Evolutionary conservation across 192 early-diverging fungal species (phyloP), one percentile per base, ranked within the genome.

Genomic region (Geranomyces variabilis): DNA sequence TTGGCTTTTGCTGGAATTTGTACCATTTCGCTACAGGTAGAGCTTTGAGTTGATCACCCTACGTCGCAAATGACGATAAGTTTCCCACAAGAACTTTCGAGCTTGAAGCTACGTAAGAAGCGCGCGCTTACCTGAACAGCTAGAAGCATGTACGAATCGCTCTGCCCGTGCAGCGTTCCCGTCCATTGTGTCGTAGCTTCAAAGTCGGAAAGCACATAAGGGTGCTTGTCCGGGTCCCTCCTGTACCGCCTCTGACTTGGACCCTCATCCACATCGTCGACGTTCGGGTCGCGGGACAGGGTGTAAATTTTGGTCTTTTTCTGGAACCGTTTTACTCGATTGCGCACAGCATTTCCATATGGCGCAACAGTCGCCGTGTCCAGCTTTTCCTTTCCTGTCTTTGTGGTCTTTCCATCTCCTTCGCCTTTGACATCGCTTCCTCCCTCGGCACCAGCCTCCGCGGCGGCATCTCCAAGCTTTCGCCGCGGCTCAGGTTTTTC

Each of bases 291-390:
- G 14, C 74, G 44, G 1, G 71, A 71, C 26, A 79, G 71, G 45
- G 77, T 79, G 70, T 71, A 75, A 26, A 63, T 75, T 43, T 77
- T 75, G n/a, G 77, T 78, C 71, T 82, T 85, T 63, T 85, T 85
- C 62, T 82, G 78, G 72, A 85, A 85, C 41, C 72, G 59, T n/a
- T 75, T 73, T 66, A 59, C 57, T 45, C 57, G 69, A 15, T 67
- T 73, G 22, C 67, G 70, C 46, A 70, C 62, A n/a, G 67, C 77
- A 45, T 69, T 71, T 10, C 67, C 73, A 15, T 45, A 71, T 24
- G 69, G 69, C 19, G 73, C 74, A 33, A 73, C 49, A 46, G 73
- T 61, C 65, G 57, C 56, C 17, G 70, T 6, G 61, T 74, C 70
- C 48, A 71, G 12, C 60, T 66, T 70, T 62, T 71, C 67, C 69